phyloP scores from a whole-genome alignment of 2,329 filamentous ascomycete species.

The Neopestalotiopsis sp. region DNA sequence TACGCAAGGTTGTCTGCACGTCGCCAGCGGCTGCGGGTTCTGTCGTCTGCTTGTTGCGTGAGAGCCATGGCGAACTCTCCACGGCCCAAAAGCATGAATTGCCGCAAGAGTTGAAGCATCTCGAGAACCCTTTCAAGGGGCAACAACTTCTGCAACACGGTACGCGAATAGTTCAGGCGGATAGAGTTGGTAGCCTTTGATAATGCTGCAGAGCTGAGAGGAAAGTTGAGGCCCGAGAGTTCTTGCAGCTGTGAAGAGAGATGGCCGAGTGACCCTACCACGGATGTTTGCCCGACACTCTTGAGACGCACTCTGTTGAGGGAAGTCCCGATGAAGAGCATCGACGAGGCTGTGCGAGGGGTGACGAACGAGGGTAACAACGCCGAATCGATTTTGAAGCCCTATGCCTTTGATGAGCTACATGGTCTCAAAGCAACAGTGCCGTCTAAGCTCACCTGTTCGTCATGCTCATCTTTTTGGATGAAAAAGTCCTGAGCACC shows the following conservation, averaged over 20 bases:
- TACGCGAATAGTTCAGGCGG: slow-evolving; percentile 80
- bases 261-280: slow-evolving; percentile 59
- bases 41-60: slow-evolving; percentile 83
- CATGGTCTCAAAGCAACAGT: background rate
- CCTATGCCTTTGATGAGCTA: slow-evolving; percentile 38
- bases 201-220: slow-evolving; percentile 74
- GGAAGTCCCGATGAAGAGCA: slow-evolving; percentile 89
- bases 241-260: slow-evolving; percentile 71
- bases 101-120: slow-evolving; percentile 76
- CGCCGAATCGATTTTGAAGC: slow-evolving; percentile 62
- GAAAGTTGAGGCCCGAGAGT: slow-evolving; percentile 72
- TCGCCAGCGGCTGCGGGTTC: slow-evolving; percentile 75
- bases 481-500: slow-evolving; percentile 90
- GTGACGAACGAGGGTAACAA: slow-evolving; percentile 83
- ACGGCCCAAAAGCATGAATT: slow-evolving; percentile 85
- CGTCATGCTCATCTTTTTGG: slow-evolving; percentile 49
- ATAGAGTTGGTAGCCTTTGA: slow-evolving; percentile 77
- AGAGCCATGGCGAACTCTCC: slow-evolving; percentile 92
- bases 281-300: slow-evolving; percentile 46
- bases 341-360: slow-evolving; percentile 74
- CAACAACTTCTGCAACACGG: slow-evolving; percentile 80
- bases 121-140: slow-evolving; percentile 79
- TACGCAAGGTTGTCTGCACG: slow-evolving; percentile 63
- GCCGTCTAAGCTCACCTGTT: slow-evolving; percentile 39
- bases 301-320: slow-evolving; percentile 79